Base-by-base conservation (phyloP, 768 basidiomycete genomes). In the Suillus subluteus region DNA sequence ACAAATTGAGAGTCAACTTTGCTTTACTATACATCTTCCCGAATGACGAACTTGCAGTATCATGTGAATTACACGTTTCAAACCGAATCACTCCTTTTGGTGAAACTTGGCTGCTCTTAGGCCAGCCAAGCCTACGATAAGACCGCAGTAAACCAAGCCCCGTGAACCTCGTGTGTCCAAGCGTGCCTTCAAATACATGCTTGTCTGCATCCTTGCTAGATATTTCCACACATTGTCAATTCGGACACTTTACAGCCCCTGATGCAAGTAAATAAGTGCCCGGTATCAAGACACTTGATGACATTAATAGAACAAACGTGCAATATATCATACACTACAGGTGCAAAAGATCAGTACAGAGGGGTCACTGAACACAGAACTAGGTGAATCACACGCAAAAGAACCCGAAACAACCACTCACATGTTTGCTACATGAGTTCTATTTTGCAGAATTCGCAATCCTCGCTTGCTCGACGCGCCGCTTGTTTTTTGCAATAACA, bases 401-500 rank as follows among this genome's bases (percentile, higher is more conserved):
- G 2, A 4, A 61, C 40, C 12, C 18, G 1, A 4, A 32, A 61
- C 12, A 21, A 30, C 11, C 18, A 61, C 59, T 43, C 41, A 61
- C 59, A 41, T 16, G 6, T 9, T 59, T 30, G 26, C 26, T 41
- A 59, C 40, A 41, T 26, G 40, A n/a, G 13, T 26, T n/a, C 9
- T 58, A 30, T 62, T 61, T 61, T 18, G 15, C 23, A 30, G 58
- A 41, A 32, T 23, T 37, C 38, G 38, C 62, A 32, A 2, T 40
- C 41, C 37, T 62, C 30, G 68, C 72, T 66, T 67, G 73, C 44
- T 67, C 72, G 16, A 73, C 69, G n/a, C 75, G 68, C 40, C 74
- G 64, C 30, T 62, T 59, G 48, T 76, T 75, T 64, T 76, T 75
- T 37, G 56, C 70, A n/a, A 65, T 66, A 26, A 76, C 61, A 6